A percentile compares a stretch with the other conserved stretches of the same genome.
Conservation (phyloP, 176 grass and related monocot species). For the Musa acuminata region DNA sequence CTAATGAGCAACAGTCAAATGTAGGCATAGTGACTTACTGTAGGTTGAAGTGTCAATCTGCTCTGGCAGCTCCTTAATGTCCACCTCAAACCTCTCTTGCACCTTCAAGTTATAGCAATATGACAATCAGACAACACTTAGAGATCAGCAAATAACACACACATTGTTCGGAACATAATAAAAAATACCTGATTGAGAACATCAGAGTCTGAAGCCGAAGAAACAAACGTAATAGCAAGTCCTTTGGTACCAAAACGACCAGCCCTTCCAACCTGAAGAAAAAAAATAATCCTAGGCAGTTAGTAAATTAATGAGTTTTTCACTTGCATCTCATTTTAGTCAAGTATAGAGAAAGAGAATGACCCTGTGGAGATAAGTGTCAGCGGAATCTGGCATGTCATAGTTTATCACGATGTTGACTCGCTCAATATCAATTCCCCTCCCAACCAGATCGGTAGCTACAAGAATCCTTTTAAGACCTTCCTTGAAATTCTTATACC, state of each 20-base stretch:
- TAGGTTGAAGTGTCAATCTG: slow-evolving; percentile 97
- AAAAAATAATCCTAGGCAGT: background rate
- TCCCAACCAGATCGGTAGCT: slow-evolving; percentile 91
- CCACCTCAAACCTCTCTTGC: slow-evolving; percentile 98
- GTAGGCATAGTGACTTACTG: slow-evolving; percentile 46
- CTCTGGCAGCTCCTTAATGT: slow-evolving; percentile 96
- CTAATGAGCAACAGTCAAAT: no score
- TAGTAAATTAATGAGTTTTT: slow-evolving; percentile 1
- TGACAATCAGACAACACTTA: slow-evolving; percentile 2
- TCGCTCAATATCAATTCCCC: slow-evolving; percentile 96
- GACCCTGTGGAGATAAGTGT: slow-evolving; percentile 97
- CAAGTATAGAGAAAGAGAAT: background rate
- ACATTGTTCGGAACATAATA: background rate
- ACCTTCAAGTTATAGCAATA: slow-evolving; percentile 30
- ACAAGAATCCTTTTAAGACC: slow-evolving; percentile 96
- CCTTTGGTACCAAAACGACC: slow-evolving; percentile 95
- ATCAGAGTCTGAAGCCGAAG: slow-evolving; percentile 86
- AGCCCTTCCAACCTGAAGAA: slow-evolving; percentile 66
- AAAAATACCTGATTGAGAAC: slow-evolving; percentile 74
- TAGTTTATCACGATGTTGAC: slow-evolving; percentile 99
- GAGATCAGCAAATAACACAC: background rate
- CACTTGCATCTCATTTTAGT: background rate
- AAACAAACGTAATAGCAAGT: slow-evolving; percentile 93
- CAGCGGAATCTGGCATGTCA: slow-evolving; percentile 95
- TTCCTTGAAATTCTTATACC: slow-evolving; percentile 98